These are phyloP conservation scores for Thalassiosira livingstoniorum DNA, from an alignment of 352 stramenopile genomes.

Conservation along the genomic window DNA sequence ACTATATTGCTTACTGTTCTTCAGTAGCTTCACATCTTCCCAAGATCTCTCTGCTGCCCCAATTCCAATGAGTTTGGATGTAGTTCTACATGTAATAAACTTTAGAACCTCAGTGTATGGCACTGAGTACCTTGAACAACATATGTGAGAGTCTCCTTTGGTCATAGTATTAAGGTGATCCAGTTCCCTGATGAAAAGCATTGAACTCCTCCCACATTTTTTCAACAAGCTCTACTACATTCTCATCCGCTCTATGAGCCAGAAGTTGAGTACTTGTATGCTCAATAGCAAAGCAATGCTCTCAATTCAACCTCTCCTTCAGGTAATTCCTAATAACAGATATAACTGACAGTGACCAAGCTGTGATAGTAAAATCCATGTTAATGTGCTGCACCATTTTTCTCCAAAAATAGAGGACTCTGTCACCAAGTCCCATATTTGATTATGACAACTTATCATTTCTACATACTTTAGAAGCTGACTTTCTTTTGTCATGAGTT, in stretches of 20 bases:
- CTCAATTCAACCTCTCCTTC: neutral
- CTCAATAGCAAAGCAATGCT: slow-evolving; percentile 10
- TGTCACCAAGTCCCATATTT: too few species aligned
- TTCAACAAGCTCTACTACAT: neutral
- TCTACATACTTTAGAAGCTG: neutral
- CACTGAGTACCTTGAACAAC: slow-evolving; percentile 57
- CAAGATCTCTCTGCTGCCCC: slow-evolving; percentile 38
- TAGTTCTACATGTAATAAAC: slow-evolving; percentile 35
- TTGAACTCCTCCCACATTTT: slow-evolving; percentile 30
- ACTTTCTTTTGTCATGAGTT: neutral
- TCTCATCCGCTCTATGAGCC: too few species aligned
- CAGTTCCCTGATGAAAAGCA: neutral
- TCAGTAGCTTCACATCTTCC: slow-evolving; percentile 44
- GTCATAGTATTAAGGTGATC: neutral
- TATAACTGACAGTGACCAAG: slow-evolving; percentile 2
- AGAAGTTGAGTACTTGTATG: neutral
- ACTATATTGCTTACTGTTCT: slow-evolving; percentile 34
- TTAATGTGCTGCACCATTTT: too few species aligned
- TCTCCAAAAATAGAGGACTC: too few species aligned
- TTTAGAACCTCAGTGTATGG: slow-evolving; percentile 47
- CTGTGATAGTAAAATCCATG: slow-evolving; percentile 7
- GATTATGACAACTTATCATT: neutral
- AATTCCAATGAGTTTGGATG: slow-evolving; percentile 41
- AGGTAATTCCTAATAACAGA: slow-evolving; percentile 16
- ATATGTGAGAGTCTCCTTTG: slow-evolving; percentile 41